A percentile compares a stretch with the other conserved stretches of the same genome.
Conservation (phyloP, 2,329 filamentous ascomycete genomes). For the Cladosporium sp. region DNA sequence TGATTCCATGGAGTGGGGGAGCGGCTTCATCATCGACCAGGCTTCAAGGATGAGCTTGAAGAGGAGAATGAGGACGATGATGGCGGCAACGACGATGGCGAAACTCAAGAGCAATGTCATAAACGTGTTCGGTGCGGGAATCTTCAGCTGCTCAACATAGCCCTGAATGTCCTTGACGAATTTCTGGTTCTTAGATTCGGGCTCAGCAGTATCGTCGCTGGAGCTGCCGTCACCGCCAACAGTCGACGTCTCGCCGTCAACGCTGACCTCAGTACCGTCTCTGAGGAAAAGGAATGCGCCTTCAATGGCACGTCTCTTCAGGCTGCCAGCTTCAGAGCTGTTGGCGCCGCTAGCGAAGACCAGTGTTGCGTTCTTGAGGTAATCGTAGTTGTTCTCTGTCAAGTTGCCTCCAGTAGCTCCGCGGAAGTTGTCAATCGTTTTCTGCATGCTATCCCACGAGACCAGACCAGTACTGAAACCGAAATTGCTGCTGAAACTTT, state of each 20-base stretch:
- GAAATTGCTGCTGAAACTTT: slow-evolving; percentile 88
- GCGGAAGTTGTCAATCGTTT: slow-evolving; percentile 78
- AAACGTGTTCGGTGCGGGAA: slow-evolving; percentile 86
- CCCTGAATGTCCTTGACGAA: slow-evolving; percentile 70
- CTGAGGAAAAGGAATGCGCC: slow-evolving; percentile 23
- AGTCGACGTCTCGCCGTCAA: slow-evolving; percentile 35
- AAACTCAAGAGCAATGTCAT: slow-evolving; percentile 91
- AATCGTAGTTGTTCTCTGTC: slow-evolving; percentile 68
- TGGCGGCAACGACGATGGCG: slow-evolving; percentile 75
- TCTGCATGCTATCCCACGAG: slow-evolving; percentile 74
- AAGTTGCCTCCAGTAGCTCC: slow-evolving; percentile 76
- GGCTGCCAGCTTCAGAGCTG: slow-evolving; percentile 29
- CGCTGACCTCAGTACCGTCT: slow-evolving; percentile 30
- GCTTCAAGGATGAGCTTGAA: slow-evolving; percentile 86
- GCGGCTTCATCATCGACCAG: slow-evolving; percentile 84
- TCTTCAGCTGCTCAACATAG: slow-evolving; percentile 74
- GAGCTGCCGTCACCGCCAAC: slow-evolving; percentile 18
- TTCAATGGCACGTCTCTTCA: slow-evolving; percentile 23
- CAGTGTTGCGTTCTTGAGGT: slow-evolving; percentile 68
- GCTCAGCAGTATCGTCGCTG: neutral
- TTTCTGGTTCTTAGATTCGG: slow-evolving; percentile 40
- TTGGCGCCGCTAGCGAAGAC: slow-evolving; percentile 59
- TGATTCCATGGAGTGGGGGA: slow-evolving; percentile 69
- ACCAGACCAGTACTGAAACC: slow-evolving; percentile 82
- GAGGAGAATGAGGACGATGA: slow-evolving; percentile 79